Percentiles rank a stretch among this genome's conserved stretches.
These are phyloP conservation scores for Fusarium subtropicale DNA, from an alignment of 2,329 filamentous ascomycete species.

Conservation along the genomic window DNA sequence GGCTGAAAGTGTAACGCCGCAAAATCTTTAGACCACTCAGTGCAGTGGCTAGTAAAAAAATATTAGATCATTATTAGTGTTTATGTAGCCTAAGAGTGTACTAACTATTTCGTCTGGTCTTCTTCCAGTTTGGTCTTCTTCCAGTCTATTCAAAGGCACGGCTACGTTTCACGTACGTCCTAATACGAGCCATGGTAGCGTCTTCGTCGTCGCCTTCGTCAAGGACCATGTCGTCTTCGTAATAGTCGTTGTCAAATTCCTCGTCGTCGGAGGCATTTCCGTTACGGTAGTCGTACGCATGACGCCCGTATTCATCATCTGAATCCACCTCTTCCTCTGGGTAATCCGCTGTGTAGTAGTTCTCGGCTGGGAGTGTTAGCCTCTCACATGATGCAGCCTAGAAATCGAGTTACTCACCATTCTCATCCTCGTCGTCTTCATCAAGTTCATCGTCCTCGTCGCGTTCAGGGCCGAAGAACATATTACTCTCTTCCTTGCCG, in stretches of 20 bases:
- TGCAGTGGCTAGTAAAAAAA: no score
- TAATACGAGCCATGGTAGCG: slow-evolving; percentile 54
- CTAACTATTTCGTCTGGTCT: no score
- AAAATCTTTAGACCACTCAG: slow-evolving; percentile 26
- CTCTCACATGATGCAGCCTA: neutral
- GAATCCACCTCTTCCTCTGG: slow-evolving; percentile 82
- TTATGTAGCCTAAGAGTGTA: no score
- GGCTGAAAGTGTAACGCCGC: slow-evolving; percentile 29
- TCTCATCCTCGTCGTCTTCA: slow-evolving; percentile 73
- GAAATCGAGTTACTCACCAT: slow-evolving; percentile 59
- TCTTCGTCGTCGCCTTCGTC: slow-evolving; percentile 53
- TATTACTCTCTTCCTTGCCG: slow-evolving; percentile 67
- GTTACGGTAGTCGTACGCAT: slow-evolving; percentile 66
- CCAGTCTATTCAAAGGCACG: slow-evolving; percentile 44
- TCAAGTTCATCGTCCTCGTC: slow-evolving; percentile 71
- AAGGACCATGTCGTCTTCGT: slow-evolving; percentile 54
- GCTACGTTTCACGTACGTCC: slow-evolving; percentile 53
- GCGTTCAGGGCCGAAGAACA: slow-evolving; percentile 69
- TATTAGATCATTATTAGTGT: no score
- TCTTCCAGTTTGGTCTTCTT: no score
- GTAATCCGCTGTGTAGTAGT: slow-evolving; percentile 83
- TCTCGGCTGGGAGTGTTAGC: slow-evolving; percentile 67
- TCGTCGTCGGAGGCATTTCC: slow-evolving; percentile 66
- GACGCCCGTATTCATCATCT: slow-evolving; percentile 66
- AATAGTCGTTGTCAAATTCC: slow-evolving; percentile 60